A percentile compares a stretch with the other conserved stretches of the same genome.
These are phyloP conservation scores for Schizothecium vesticola DNA, from an alignment of 495 filamentous ascomycete species.

Conservation along the genomic window DNA sequence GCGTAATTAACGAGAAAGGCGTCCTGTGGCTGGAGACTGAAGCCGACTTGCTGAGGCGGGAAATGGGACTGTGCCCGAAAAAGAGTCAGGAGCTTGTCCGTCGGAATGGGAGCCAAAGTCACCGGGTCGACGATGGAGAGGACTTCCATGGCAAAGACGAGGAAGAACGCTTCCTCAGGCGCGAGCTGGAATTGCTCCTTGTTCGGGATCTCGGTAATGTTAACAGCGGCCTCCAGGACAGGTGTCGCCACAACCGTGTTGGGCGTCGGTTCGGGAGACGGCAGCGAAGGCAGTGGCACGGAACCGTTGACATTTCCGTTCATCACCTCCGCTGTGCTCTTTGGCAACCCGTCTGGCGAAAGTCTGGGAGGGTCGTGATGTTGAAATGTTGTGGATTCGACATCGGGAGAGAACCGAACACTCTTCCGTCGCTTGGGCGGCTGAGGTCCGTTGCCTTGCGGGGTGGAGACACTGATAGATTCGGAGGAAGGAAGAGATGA, in stretches of 20 bases:
- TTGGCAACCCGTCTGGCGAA: neutral
- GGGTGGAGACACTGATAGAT: conserved; percentile 3
- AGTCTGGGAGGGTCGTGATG: conserved; percentile 44
- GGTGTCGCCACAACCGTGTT: neutral
- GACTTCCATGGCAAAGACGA: conserved; percentile 75
- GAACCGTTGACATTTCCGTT: neutral
- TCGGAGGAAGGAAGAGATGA: conserved; percentile 6
- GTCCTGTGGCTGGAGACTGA: conserved; percentile 58
- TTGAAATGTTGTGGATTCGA: conserved; percentile 52
- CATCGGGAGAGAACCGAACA: conserved; percentile 58
- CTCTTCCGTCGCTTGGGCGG: conserved; percentile 47
- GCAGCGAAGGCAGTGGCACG: neutral
- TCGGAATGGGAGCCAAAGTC: conserved; percentile 44
- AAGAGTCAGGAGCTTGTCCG: conserved; percentile 53
- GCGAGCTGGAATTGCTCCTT: conserved; percentile 90
- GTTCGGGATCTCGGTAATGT: conserved; percentile 48
- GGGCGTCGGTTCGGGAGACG: neutral
- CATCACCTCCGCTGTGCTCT: neutral
- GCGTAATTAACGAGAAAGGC: conserved; percentile 81
- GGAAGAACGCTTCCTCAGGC: conserved; percentile 88
- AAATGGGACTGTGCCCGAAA: conserved; percentile 66
- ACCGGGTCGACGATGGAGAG: conserved; percentile 58
- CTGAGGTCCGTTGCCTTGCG: neutral
- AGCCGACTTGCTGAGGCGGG: conserved; percentile 44
- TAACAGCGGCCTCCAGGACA: neutral